These are phyloP conservation scores for Bryoglossum gracile DNA, from an alignment of 495 filamentous ascomycete species.

Conservation along the genomic window DNA sequence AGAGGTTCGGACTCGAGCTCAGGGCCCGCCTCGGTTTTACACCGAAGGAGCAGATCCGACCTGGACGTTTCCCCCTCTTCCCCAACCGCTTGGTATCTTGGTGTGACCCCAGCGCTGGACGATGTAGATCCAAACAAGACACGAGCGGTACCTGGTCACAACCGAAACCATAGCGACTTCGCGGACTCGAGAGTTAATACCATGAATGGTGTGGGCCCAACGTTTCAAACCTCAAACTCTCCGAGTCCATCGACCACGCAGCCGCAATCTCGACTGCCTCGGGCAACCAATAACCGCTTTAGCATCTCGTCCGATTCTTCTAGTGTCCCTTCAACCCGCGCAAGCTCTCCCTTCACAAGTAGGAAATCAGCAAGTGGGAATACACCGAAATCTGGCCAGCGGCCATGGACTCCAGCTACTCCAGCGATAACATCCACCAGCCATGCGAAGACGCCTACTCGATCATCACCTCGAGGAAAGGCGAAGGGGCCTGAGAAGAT, in stretches of 20 bases:
- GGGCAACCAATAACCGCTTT: conserved; percentile 28
- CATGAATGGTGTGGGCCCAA: conserved; percentile 18
- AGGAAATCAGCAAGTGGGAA: conserved; percentile 34
- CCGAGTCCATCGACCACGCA: conserved; percentile 21
- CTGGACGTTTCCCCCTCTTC: conserved; percentile 40
- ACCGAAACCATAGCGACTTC: conserved; percentile 43
- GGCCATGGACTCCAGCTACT: conserved; percentile 30
- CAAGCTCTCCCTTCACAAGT: conserved; percentile 40
- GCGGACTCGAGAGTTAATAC: conserved; percentile 31
- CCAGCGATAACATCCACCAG: conserved; percentile 29
- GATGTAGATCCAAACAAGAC: conserved; percentile 27
- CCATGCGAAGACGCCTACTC: conserved; percentile 34
- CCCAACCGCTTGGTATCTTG: conserved; percentile 48
- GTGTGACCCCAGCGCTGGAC: conserved; percentile 26
- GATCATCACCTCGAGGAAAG: conserved; percentile 22
- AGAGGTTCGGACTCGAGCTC: conserved; percentile 43
- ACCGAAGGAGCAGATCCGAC: conserved; percentile 38
- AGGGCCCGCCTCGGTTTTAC: conserved; percentile 25
- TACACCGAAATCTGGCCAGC: conserved; percentile 30
- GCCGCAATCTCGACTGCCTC: conserved; percentile 17
- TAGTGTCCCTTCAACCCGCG: conserved; percentile 41
- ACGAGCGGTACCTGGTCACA: conserved; percentile 31
- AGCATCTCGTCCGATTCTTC: conserved; percentile 34
- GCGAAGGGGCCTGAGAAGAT: conserved; percentile 18
- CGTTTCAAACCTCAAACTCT: conserved; percentile 24